A percentile compares a stretch with the other conserved stretches of the same genome.
Evolutionary conservation across 2,329 filamentous ascomycete species (phyloP).

Genomic region (Nannizziopsis barbatae): DNA sequence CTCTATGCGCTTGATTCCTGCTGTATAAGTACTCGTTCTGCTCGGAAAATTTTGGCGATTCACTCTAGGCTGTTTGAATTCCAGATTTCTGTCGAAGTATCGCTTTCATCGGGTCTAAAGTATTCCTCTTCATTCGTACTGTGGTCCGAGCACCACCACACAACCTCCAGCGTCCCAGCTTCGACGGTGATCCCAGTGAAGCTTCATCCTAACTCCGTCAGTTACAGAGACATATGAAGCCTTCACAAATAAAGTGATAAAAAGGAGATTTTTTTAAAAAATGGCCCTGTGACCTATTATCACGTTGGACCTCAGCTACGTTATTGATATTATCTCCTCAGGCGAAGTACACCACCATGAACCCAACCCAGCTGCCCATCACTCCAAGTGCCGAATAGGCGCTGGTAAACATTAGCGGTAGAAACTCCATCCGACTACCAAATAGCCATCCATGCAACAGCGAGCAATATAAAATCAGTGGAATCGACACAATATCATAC

Average conservation of each 20-base stretch:
- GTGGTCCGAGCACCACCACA: not conserved
- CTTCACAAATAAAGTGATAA: too few relatives aligned
- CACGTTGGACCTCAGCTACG: too few relatives aligned
- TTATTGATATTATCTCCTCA: slow-evolving; percentile 10
- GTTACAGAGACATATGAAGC: not conserved
- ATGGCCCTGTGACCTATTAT: too few relatives aligned
- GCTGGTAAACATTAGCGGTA: slow-evolving; percentile 95
- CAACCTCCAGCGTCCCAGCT: not conserved
- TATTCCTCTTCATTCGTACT: not conserved
- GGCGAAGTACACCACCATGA: slow-evolving; percentile 83
- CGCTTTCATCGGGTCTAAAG: too few relatives aligned
- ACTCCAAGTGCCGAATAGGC: slow-evolving; percentile 91
- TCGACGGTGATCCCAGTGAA: not conserved
- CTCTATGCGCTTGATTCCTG: slow-evolving; percentile 29
- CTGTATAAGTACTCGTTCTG: slow-evolving; percentile 57
- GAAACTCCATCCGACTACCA: slow-evolving; percentile 67
- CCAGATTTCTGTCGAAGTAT: too few relatives aligned
- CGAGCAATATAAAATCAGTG: slow-evolving; percentile 79
- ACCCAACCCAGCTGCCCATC: slow-evolving; percentile 88
- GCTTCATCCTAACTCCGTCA: not conserved
- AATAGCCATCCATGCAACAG: slow-evolving; percentile 74
- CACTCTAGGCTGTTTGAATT: not conserved
- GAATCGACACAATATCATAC: slow-evolving; percentile 83
- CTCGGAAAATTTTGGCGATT: slow-evolving; percentile 40
- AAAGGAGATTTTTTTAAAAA: too few relatives aligned